Evolutionary conservation across 768 basidiomycete species (phyloP).

Genomic region (Boletus sp.): DNA sequence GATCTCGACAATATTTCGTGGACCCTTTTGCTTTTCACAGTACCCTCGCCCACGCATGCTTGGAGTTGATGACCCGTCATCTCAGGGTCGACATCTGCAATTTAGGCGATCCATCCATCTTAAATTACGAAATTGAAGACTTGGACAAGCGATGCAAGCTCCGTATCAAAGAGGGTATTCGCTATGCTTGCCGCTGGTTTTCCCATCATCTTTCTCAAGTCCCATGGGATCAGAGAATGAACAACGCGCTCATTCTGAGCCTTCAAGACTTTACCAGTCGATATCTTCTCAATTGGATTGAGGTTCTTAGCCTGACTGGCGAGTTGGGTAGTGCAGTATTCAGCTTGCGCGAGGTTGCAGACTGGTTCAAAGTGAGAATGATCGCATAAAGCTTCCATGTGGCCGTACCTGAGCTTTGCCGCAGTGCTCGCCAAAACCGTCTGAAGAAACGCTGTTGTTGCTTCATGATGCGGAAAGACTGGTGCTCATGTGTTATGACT

Average conservation of each 20-base stretch:
- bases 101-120: constrained; percentile 7
- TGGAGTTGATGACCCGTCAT: constrained; percentile 16
- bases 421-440: constrained; percentile 9
- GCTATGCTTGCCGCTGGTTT: constrained; percentile 23
- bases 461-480: constrained; percentile 18
- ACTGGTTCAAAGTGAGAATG: constrained; percentile 16
- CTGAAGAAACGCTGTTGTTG: constrained; percentile 8
- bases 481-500: constrained; percentile 19
- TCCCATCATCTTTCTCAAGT: constrained; percentile 15
- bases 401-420: neutral
- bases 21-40: constrained; percentile 11
- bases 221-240: neutral
- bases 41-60: constrained; percentile 12
- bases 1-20: constrained; percentile 17
- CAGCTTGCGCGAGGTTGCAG: constrained; percentile 8
- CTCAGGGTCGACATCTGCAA: constrained; percentile 15
- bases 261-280: constrained; percentile 10
- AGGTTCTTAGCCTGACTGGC: constrained; percentile 19
- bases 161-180: constrained; percentile 13
- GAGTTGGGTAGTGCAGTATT: constrained; percentile 13
- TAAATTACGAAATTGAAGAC: constrained; percentile 15
- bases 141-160: constrained; percentile 11
- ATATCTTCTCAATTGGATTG: constrained; percentile 18
- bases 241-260: constrained; percentile 5
- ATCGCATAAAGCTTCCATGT: neutral